Evolutionary conservation across 2,329 filamentous ascomycete genomes (phyloP), one percentile per base, ranked within the genome.

Genomic region (Graphiopsis chlorocephala): DNA sequence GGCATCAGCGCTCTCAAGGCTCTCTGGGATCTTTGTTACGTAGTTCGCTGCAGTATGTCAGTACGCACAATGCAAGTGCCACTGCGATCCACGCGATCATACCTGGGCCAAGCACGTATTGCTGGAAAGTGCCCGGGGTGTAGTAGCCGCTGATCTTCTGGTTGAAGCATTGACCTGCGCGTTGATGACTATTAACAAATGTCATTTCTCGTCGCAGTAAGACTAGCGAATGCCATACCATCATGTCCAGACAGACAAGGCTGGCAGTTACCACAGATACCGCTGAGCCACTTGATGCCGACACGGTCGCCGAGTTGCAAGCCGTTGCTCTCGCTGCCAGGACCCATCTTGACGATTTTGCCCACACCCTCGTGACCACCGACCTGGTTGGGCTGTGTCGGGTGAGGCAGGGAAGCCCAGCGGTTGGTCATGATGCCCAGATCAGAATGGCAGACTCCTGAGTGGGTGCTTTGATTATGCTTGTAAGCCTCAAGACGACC

Each of bases 81-180:
- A 4, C 17, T 42, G 25, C n/a, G 15, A 1, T 29, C 25, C 14
- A 8, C n/a, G 29, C 15, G 20, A 20, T n/a, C 26, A 53, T 53
- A 53, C 50, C 50, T 31, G 50, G 50, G 0, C 83, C 84, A 17
- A 89, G 73, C 20, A 84, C 84, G 71, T 90, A 91, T 77, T 90
- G 87, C 73, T 90, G 88, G 73, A 90, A 91, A n/a, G 88, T 91
- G 42, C 88, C 88, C 0, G 88, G 88, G 0, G 84, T 86, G 73
- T 86, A 89, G 77, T 90, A 90, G 5, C 88, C 88, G 0, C 84
- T 87, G 57, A 90, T 70, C 72, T 84, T 85, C 65, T 81, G 79
- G 48, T 85, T 83, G 68, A 81, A 78, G 75, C 86, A 88, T 53
- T 53, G 50, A 29, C 50, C 50, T 53, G 26, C 7, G 3, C 0